Base-by-base conservation (phyloP, 148 eudicot genomes). In the Amaranthus palmeri region DNA sequence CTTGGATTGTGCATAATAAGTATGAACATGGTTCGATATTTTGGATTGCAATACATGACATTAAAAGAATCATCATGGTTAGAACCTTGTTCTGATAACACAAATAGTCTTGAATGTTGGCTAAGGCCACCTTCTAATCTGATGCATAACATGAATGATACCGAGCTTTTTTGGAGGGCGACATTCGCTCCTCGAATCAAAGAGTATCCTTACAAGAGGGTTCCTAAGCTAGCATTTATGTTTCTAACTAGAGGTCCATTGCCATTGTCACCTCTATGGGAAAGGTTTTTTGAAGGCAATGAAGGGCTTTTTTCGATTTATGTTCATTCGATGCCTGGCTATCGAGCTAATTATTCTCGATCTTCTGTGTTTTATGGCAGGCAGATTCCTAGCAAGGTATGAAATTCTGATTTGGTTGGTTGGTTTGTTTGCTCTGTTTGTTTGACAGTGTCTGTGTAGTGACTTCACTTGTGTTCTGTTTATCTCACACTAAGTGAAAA, bases 351-450 rank as follows among this genome's bases (percentile, higher is more conserved):
- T 63, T 84, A 63, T 71, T 67, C 85, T 0, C 63, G 64, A 15
- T 76, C 79, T 6, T 84, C 87, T 4, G 87, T 77, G 47, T 84
- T 84, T 75, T 79, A 79, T 68, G 75, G 58, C 70, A 79, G 87
- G 42, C 83, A 84, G 76, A 74, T 84, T 61, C 87, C 81, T 5
- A 84, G 87, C 72, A 74, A 81, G 87, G 87, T 84, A 84, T 51
- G 36, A 42, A 14, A 17, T 72, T 9, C 40, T 68, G 18, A 40
- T n/a, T 45, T 5, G 18, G 9, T 73, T 46, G 3, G 42, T 72
- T 10, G 15, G 51, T 60, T 3, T 52, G 64, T 53, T 25, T 68
- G 44, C 15, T 42, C 68, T 62, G 59, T 51, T 72, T 62, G 15
- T 72, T 12, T 50, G 49, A 14, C 7, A 43, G 25, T 62, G 49